Evolutionary conservation across 2,329 filamentous ascomycete genomes (phyloP), one percentile per base, ranked within the genome.

Genomic region (Diaporthe caulivora): DNA sequence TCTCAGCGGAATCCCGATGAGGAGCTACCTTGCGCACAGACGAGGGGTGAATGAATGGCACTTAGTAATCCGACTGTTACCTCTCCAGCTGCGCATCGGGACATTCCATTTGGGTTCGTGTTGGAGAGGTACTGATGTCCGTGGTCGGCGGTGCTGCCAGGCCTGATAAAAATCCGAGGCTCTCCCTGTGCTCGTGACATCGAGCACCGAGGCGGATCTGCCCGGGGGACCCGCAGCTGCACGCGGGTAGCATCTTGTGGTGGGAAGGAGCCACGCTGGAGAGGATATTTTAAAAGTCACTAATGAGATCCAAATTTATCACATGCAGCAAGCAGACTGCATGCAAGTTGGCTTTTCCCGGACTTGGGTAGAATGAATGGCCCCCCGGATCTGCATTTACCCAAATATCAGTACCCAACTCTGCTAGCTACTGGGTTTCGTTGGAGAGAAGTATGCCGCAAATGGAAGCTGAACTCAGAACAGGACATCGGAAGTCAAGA

Each of bases 1-100:
- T 64, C 62, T 53, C 62, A 67, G 37, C 44, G 47, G 62, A 53
- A 17, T 18, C n/a, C 62, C 31, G 47, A 51, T 40, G 62, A 49
- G 29, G 26, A 24, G 34, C 15, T 40, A 13, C 21, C 47, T 47
- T 40, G 47, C 34, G 62, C 62, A 53, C 62, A 65, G 62, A 34
- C 62, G 51, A 29, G 18, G 58, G 42, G 15, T n/a, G 54, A 24
- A 17, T 7, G 42, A 24, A 24, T 65, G 62, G 31, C 2, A 26
- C 62, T 67, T 53, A 40, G 47, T 53, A 53, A 67, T 67, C 47
- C 62, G 44, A 6, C 11, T 13, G n/a, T 26, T 21, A 10, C 42
- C 18, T 40, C 9, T 40, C 31, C 34, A 40, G n/a, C 37, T 31
- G 49, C 44, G 34, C n/a, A 37, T 67, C 62, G 47, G 62, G 47